phyloP scores from a whole-genome alignment of 768 basidiomycete species.

The Auricularia auricula-judae region DNA sequence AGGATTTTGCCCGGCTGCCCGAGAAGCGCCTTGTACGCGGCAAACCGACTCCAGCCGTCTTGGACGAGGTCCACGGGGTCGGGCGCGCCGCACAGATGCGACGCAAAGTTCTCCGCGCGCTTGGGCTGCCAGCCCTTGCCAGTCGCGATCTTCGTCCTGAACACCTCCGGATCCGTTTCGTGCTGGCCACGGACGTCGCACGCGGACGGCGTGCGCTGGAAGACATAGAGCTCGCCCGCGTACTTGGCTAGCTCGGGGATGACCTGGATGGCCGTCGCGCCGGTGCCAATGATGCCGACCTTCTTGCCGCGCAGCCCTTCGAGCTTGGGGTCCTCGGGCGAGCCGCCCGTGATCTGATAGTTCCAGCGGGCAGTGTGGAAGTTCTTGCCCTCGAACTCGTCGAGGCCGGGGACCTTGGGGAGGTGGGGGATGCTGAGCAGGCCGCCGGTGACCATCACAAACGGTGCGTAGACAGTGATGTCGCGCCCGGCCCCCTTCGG shows the following conservation, averaged over 20 bases:
- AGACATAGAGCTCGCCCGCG: slow-evolving; percentile 1
- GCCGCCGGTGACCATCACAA: background rate
- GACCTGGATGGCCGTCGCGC: slow-evolving; percentile 1
- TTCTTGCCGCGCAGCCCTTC: background rate
- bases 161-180: background rate
- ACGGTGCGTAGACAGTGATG: background rate
- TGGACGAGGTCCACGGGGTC: background rate
- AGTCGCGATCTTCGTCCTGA: background rate
- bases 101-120: background rate
- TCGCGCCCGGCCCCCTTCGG: background rate
- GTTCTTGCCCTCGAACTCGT: background rate
- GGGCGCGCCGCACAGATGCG: background rate
- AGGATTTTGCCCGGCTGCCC: background rate
- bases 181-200: slow-evolving; percentile 1
- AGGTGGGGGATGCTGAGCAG: background rate
- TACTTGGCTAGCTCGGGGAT: slow-evolving; percentile 2
- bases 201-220: slow-evolving; percentile 6
- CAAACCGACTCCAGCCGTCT: background rate
- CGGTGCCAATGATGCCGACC: slow-evolving; percentile 4
- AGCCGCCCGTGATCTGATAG: background rate
- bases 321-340: slow-evolving; percentile 1
- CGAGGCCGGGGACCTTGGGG: background rate
- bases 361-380: slow-evolving; percentile 2
- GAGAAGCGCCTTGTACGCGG: background rate
- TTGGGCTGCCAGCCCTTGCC: background rate